Percentiles rank a stretch among this genome's conserved stretches.
Conservation (phyloP, 2,329 filamentous ascomycete genomes). For the Thermochaetoides dissita region DNA sequence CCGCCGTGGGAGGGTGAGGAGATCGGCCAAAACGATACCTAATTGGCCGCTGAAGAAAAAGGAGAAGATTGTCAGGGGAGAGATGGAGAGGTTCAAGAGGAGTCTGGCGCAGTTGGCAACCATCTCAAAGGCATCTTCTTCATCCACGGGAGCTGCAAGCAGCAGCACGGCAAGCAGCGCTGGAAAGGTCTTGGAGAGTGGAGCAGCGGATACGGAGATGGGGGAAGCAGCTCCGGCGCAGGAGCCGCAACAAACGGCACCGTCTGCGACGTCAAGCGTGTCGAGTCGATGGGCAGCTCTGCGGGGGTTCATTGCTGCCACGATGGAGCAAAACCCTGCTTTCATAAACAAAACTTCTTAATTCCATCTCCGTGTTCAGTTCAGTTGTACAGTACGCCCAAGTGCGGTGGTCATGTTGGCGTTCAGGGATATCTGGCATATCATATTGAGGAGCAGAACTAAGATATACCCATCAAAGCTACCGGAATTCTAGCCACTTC, state of each 20-base stretch:
- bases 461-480: too few relatives aligned
- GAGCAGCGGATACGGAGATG: slow-evolving; percentile 7
- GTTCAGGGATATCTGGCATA: too few relatives aligned
- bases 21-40: too few relatives aligned
- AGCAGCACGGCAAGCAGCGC: too few relatives aligned
- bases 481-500: not conserved
- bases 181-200: too few relatives aligned
- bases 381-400: too few relatives aligned
- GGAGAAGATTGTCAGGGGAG: slow-evolving; percentile 62
- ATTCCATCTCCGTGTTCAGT: too few relatives aligned
- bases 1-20: too few relatives aligned
- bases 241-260: slow-evolving; percentile 10
- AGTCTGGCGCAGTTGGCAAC: slow-evolving; percentile 64
- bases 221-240: too few relatives aligned
- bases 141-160: too few relatives aligned
- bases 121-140: slow-evolving; percentile 1
- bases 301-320: slow-evolving; percentile 69
- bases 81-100: slow-evolving; percentile 70
- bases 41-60: slow-evolving; percentile 74
- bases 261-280: slow-evolving; percentile 23
- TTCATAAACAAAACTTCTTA: slow-evolving; percentile 35
- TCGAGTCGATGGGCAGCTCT: slow-evolving; percentile 65
- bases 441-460: too few relatives aligned
- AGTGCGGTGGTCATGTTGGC: too few relatives aligned
- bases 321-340: slow-evolving; percentile 76